Base-by-base conservation (phyloP, 805 yeast genomes). In the Cyberlindnera mississippiensis region DNA sequence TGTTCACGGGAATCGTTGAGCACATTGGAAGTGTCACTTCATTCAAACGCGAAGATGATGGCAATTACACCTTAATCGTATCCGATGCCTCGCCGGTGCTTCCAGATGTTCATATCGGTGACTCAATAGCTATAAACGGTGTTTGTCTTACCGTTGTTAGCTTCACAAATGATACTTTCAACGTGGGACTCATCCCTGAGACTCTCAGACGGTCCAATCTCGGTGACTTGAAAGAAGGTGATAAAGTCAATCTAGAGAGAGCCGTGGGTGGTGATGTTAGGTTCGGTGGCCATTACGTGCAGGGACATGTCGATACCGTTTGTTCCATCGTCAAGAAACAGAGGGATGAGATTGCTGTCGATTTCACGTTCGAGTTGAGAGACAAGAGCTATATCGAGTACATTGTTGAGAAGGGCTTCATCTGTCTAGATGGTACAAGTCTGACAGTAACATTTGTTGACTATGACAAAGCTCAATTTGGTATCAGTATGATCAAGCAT, bases 1-100 rank as follows among this genome's bases (percentile, higher is more conserved):
- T 91, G 99, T 91, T 91, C 55, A 91, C 99, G 0, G 99, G 99
- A 24, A 78, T 91, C 34, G 95, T 91, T 4, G 99, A 91, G 60
- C 70, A 71, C 28, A 78, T 89, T 22, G 98, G 96, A 9, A 71
- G 78, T 2, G 80, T 85, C 11, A 78, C 73, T 47, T 73, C 73
- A 48, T 60, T 61, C 26, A 56, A 58, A 28, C 55, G 63, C 7
- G 91, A 85, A 78, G 3, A 89, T 86, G 3, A 90, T 87, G 73
- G 79, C 47, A 96, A 96, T 13, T 83, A 80, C 9, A 77, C 95
- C 0, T 57, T 89, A 30, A 75, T 78, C 3, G 75, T 91, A 28
- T 67, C 69, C 2, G 77, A 84, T 47, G 85, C 89, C 22, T 57
- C 69, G 0, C 62, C 66, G 3, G 79, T 93, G 22, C 68, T 91